Evolutionary conservation across 2,329 filamentous ascomycete genomes (phyloP).

Genomic region (Sporothrix schenckii): DNA sequence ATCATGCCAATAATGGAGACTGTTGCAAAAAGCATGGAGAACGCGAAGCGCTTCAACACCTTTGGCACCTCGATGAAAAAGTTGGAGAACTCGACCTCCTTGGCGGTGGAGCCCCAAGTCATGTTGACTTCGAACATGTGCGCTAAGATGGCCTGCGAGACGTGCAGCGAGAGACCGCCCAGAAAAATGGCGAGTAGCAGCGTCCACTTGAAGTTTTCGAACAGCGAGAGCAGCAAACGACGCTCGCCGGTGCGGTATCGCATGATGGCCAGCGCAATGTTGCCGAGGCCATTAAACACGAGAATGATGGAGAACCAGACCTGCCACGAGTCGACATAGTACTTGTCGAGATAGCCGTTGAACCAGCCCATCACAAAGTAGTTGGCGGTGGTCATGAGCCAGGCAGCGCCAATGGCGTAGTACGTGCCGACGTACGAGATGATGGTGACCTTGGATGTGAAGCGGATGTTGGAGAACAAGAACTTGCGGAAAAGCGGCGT

Average conservation of each 20-base stretch:
- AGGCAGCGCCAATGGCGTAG: slow-evolving; percentile 75
- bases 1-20: slow-evolving; percentile 64
- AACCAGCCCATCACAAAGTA: slow-evolving; percentile 78
- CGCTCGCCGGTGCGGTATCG: slow-evolving; percentile 71
- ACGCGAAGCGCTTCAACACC: slow-evolving; percentile 79
- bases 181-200: slow-evolving; percentile 77
- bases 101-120: slow-evolving; percentile 81
- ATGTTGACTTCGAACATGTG: slow-evolving; percentile 88
- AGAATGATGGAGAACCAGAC: slow-evolving; percentile 80
- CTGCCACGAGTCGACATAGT: slow-evolving; percentile 77
- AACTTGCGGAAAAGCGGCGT: slow-evolving; percentile 78
- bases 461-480: slow-evolving; percentile 70
- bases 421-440: slow-evolving; percentile 79
- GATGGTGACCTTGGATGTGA: slow-evolving; percentile 75
- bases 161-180: slow-evolving; percentile 77
- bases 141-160: slow-evolving; percentile 75
- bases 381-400: slow-evolving; percentile 72
- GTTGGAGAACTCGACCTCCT: slow-evolving; percentile 78
- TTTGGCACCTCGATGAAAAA: slow-evolving; percentile 85
- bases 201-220: slow-evolving; percentile 74
- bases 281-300: slow-evolving; percentile 75
- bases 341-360: slow-evolving; percentile 77
- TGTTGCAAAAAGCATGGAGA: slow-evolving; percentile 65
- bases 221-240: slow-evolving; percentile 58
- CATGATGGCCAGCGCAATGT: slow-evolving; percentile 71